phyloP scores from a whole-genome alignment of 208 protist genomes.

The Trypanosoma platydactyli region DNA sequence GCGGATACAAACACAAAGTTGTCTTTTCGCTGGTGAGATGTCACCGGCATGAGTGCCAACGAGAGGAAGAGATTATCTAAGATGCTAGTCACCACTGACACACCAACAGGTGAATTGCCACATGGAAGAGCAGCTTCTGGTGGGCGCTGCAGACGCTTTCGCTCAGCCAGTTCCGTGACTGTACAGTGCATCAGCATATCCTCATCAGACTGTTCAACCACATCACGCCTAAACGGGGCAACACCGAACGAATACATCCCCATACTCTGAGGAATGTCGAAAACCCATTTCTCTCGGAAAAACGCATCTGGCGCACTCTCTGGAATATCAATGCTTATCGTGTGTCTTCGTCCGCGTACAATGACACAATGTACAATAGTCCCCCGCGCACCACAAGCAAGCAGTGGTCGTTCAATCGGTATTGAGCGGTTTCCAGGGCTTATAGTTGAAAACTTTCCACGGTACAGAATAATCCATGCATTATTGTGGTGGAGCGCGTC shows the following conservation, averaged over 20 bases:
- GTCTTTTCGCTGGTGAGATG: background rate
- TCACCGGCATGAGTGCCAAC: constrained; percentile 9
- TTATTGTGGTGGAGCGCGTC: constrained; percentile 32
- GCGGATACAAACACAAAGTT: constrained; percentile 19
- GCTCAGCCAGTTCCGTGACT: constrained; percentile 32
- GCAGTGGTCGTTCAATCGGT: background rate
- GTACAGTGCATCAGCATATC: constrained; percentile 31
- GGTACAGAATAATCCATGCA: constrained; percentile 34
- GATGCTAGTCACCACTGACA: constrained; percentile 18
- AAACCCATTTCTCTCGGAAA: constrained; percentile 36
- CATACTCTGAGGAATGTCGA: constrained; percentile 21
- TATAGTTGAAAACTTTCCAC: constrained; percentile 3
- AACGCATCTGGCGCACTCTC: constrained; percentile 10
- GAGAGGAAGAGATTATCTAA: constrained; percentile 18
- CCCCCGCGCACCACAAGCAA: constrained; percentile 25
- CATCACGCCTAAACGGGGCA: constrained; percentile 26
- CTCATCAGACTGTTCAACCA: constrained; percentile 33
- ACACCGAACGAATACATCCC: constrained; percentile 1
- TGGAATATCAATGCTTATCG: constrained; percentile 25
- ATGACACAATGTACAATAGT: constrained; percentile 22
- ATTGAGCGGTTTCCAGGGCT: background rate
- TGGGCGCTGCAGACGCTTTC: constrained; percentile 14
- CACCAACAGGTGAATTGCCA: constrained; percentile 24
- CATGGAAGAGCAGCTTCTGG: background rate
- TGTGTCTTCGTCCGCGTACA: constrained; percentile 10